Evolutionary conservation across 2,329 filamentous ascomycete species (phyloP).

Genomic region (Monosporascus sp.): DNA sequence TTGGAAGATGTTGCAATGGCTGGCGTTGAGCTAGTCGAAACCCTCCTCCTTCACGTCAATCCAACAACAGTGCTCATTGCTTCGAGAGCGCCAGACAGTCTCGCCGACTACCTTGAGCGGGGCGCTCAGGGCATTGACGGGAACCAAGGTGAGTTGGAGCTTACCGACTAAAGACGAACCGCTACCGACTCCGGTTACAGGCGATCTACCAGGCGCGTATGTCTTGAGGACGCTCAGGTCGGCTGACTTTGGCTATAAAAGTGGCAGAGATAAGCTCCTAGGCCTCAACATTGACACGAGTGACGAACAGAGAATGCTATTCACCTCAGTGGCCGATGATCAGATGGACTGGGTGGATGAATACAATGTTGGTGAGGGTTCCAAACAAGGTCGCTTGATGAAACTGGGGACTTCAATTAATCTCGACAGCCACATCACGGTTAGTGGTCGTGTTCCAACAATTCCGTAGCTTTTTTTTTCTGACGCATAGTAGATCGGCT

Average conservation of each 20-base stretch:
- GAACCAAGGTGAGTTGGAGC: slow-evolving; percentile 14
- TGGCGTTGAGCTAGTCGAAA: slow-evolving; percentile 63
- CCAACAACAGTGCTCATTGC: slow-evolving; percentile 52
- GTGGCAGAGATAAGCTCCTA: slow-evolving; percentile 60
- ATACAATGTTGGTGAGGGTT: slow-evolving; percentile 36
- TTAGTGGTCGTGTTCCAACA: slow-evolving; percentile 27
- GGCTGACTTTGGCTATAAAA: slow-evolving; percentile 65
- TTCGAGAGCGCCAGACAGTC: slow-evolving; percentile 36
- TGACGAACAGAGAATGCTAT: slow-evolving; percentile 49
- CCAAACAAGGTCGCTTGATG: slow-evolving; percentile 58
- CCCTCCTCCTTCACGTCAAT: slow-evolving; percentile 47
- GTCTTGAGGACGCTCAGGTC: slow-evolving; percentile 62
- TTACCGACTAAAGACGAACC: background rate
- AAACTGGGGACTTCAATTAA: slow-evolving; percentile 67
- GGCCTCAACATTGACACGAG: slow-evolving; percentile 48
- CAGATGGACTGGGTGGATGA: slow-evolving; percentile 29
- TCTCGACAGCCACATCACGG: slow-evolving; percentile 66
- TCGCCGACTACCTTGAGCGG: slow-evolving; percentile 31
- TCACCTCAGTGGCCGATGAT: slow-evolving; percentile 50
- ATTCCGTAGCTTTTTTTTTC: background rate
- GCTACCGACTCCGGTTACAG: slow-evolving; percentile 20
- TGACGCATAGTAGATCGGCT: slow-evolving; percentile 54
- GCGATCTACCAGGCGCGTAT: slow-evolving; percentile 34
- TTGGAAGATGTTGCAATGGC: slow-evolving; percentile 71
- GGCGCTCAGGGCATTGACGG: slow-evolving; percentile 28